A percentile compares a stretch with the other conserved stretches of the same genome.
Conservation (phyloP, 176 grass and related monocot species). For the Zoysia japonica region DNA sequence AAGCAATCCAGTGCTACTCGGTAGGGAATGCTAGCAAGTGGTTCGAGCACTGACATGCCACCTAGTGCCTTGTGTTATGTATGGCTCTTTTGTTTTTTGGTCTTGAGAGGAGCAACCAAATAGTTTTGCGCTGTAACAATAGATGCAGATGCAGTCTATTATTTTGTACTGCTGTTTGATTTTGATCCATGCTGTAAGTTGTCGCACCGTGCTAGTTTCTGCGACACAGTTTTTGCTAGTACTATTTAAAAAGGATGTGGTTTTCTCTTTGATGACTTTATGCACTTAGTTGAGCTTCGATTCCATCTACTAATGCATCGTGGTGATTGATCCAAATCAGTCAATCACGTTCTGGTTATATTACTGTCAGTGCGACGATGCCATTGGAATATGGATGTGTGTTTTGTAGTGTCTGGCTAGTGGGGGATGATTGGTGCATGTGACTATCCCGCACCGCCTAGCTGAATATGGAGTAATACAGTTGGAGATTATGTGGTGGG, state of each 20-base stretch:
- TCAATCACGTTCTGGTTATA: too few species aligned
- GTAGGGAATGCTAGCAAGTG: slow-evolving; percentile 38
- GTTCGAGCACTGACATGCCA: slow-evolving; percentile 29
- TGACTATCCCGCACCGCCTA: too few species aligned
- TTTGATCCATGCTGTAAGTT: slow-evolving; percentile 42
- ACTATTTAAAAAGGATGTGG: slow-evolving; percentile 16
- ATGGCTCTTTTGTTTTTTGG: slow-evolving; percentile 28
- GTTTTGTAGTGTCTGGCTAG: too few species aligned
- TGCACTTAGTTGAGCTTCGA: background rate
- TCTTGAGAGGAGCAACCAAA: slow-evolving; percentile 1
- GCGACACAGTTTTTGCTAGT: slow-evolving; percentile 24
- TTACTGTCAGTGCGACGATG: too few species aligned
- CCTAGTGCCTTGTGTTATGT: slow-evolving; percentile 43
- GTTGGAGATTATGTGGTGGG: too few species aligned
- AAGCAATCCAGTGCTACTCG: background rate
- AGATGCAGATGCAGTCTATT: slow-evolving; percentile 26
- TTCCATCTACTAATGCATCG: background rate
- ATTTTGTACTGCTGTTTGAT: slow-evolving; percentile 41
- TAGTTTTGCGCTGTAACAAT: slow-evolving; percentile 36
- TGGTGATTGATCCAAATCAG: too few species aligned
- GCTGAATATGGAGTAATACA: too few species aligned
- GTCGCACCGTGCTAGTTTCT: background rate
- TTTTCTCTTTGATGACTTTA: slow-evolving; percentile 38
- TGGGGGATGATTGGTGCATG: too few species aligned
- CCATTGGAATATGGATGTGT: too few species aligned